These are phyloP conservation scores for Fusarium sp. DNA, from an alignment of 2,329 filamentous ascomycete species.

Conservation along the genomic window DNA sequence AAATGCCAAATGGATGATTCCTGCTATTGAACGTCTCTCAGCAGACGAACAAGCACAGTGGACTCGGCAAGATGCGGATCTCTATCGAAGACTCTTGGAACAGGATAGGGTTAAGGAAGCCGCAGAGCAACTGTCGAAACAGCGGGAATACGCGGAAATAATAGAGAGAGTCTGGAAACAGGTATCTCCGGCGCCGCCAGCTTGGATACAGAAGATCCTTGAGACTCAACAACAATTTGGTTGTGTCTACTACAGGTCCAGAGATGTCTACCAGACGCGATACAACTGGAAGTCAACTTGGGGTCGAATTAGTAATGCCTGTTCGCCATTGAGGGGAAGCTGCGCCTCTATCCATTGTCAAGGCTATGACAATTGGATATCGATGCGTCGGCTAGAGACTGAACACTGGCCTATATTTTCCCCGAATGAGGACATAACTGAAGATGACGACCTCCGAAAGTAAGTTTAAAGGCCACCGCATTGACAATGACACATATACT, in stretches of 20 bases:
- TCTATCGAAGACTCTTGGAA: conserved; percentile 1
- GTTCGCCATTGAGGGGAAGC: neutral
- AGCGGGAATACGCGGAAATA: neutral
- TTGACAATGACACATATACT: neutral
- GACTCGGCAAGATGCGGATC: conserved; percentile 6
- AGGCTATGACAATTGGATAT: neutral
- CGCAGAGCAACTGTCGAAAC: neutral
- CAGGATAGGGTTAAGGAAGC: neutral
- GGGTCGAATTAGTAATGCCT: neutral
- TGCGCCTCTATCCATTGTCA: conserved; percentile 16
- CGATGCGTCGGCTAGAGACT: neutral
- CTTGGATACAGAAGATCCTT: conserved; percentile 30
- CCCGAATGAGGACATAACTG: conserved; percentile 10
- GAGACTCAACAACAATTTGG: conserved; percentile 25
- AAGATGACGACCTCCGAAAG: conserved; percentile 29
- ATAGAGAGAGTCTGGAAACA: conserved; percentile 20
- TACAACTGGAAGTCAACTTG: conserved; percentile 19
- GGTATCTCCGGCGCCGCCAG: conserved; percentile 36
- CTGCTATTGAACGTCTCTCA: conserved; percentile 20
- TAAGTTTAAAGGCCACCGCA: conserved; percentile 4
- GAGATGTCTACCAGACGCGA: conserved; percentile 14
- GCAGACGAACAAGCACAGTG: conserved; percentile 1
- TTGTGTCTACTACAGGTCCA: conserved; percentile 35
- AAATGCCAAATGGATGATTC: conserved; percentile 39
- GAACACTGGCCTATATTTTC: conserved; percentile 33